Percentiles rank a stretch among this genome's conserved stretches.
Evolutionary conservation across 2,329 filamentous ascomycete species (phyloP).

Genomic region (Tolypocladium ovalisporum): DNA sequence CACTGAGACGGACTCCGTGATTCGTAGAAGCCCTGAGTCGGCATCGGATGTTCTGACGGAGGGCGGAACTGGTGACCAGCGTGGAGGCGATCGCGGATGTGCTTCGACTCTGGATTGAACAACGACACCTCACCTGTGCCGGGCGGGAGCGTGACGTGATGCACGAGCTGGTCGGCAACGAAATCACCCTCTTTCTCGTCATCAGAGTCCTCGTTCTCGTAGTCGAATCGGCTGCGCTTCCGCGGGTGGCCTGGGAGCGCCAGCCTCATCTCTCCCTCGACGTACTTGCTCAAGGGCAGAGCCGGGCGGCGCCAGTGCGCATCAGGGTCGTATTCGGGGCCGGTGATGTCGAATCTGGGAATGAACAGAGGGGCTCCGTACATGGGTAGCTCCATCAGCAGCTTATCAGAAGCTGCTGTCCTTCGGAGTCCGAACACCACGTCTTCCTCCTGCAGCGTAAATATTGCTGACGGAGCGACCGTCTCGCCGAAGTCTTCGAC

Average conservation of each 20-base stretch:
- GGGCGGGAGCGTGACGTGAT: constrained; percentile 45
- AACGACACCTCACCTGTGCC: constrained; percentile 70
- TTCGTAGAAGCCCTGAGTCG: constrained; percentile 82
- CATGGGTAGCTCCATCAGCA: constrained; percentile 72
- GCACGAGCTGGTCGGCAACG: constrained; percentile 37
- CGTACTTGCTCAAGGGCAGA: constrained; percentile 76
- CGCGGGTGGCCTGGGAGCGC: constrained; percentile 51
- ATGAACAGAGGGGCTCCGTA: constrained; percentile 56
- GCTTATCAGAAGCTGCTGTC: constrained; percentile 63
- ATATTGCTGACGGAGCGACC: constrained; percentile 65
- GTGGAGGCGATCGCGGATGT: constrained; percentile 80
- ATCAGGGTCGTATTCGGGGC: constrained; percentile 54
- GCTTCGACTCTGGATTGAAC: constrained; percentile 82
- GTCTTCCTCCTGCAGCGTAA: constrained; percentile 71
- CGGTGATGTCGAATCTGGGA: constrained; percentile 44
- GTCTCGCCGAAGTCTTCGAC: constrained; percentile 32
- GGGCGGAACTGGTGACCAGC: constrained; percentile 88
- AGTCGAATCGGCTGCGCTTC: constrained; percentile 76
- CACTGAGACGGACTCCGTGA: constrained; percentile 79
- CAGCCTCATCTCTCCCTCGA: constrained; percentile 68
- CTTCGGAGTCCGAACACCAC: constrained; percentile 68
- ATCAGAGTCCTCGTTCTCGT: constrained; percentile 61
- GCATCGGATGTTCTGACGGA: constrained; percentile 86
- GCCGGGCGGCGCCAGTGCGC: constrained; percentile 65
- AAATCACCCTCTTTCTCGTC: constrained; percentile 47